Conservation (phyloP, 495 filamentous ascomycete genomes). For the Penicillium bialowiezense region DNA sequence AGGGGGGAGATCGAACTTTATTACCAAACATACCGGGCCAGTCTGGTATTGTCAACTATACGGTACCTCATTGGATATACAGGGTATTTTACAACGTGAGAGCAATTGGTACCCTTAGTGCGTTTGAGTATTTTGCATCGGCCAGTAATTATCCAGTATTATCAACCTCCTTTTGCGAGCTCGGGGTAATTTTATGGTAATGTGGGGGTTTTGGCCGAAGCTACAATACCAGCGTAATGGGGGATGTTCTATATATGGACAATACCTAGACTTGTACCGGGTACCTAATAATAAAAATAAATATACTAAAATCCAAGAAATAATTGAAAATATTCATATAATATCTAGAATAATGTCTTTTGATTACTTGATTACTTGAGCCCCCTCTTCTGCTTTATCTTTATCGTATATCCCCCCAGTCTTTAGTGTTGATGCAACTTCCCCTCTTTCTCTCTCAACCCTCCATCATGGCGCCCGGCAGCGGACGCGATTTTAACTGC, state of each 20-base stretch:
- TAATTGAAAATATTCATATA: too few relatives aligned
- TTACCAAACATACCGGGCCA: not conserved
- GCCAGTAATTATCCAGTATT: too few relatives aligned
- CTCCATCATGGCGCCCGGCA: conserved; percentile 41
- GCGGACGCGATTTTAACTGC: conserved; percentile 46
- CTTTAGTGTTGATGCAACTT: not conserved
- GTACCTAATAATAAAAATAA: conserved; percentile 8
- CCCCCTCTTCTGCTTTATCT: conserved; percentile 5
- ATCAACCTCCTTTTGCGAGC: too few relatives aligned
- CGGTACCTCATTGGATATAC: too few relatives aligned
- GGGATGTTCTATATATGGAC: conserved; percentile 7
- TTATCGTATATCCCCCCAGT: conserved; percentile 3
- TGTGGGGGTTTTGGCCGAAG: conserved; percentile 6
- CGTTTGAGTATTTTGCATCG: too few relatives aligned
- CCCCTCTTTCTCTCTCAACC: conserved; percentile 1
- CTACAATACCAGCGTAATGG: too few relatives aligned
- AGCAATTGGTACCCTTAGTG: too few relatives aligned
- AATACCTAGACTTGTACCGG: not conserved
- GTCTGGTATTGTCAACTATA: not conserved
- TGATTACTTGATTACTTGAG: conserved; percentile 10
- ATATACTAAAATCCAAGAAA: conserved; percentile 6
- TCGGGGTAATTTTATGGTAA: too few relatives aligned
- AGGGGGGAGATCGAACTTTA: too few relatives aligned
- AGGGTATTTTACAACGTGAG: too few relatives aligned
- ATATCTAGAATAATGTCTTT: not conserved